Evolutionary conservation across 225 moss, liverwort and hornwort genomes (phyloP), one percentile per base, ranked within the genome.

Genomic region (Lunularia cruciata): DNA sequence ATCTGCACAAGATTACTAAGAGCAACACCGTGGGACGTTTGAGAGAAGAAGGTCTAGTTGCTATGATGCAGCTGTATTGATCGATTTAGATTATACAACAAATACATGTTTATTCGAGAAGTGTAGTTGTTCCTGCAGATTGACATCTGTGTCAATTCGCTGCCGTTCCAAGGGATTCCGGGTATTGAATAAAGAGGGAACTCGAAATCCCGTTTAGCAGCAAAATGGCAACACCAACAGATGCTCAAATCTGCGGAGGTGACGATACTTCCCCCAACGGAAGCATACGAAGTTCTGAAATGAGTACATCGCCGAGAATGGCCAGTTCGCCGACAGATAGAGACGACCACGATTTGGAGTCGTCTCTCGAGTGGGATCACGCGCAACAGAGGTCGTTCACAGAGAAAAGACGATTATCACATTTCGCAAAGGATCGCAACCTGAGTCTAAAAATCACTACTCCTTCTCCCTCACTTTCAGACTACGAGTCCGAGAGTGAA

Each of bases 401-500:
- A 42, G 78, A 59, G 62, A 70, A 65, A 43, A 56, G 38, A 43
- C 56, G 66, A 32, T 64, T 65, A 70, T 65, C 65, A 6, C 66
- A 65, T 34, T 79, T 79, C 67, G 79, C 74, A 20, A 60, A 68
- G 27, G 70, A 79, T 20, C 74, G 53, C 20, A 67, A 71, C 58
- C 65, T 79, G 38, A 49, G 59, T 62, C 49, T 75, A 6, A 71
- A 71, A 43, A 56, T 79, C 36, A 68, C 69, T 35, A 42, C 66
- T 60, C 74, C 70, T 11, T 42, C 66, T 36, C 54, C 79, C 3
- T 65, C 73, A 40, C 63, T 74, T 43, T 60, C 59, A 8, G 71
- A 79, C 47, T 79, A 79, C 25, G 79, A 79, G 37, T 79, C 79
- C 35, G 79, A 79, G 25, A 64, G 70, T 3, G 65, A 69, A 27